A percentile compares a stretch with the other conserved stretches of the same genome.
Evolutionary conservation across 2,329 filamentous ascomycete species (phyloP).

Genomic region (Cryphonectria japonica): DNA sequence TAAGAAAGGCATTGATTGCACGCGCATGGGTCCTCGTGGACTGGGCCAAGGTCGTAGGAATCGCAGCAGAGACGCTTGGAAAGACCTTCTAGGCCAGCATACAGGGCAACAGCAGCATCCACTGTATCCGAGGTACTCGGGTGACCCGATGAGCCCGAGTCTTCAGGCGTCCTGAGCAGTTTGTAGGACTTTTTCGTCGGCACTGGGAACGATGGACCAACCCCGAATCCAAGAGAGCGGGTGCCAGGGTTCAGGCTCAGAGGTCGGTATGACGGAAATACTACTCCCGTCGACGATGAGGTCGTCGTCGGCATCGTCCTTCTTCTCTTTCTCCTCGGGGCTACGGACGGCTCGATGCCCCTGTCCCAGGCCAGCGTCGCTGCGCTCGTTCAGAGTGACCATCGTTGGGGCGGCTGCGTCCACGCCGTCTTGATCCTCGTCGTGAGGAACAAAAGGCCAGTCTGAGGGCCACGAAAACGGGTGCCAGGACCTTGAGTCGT

Average conservation of each 20-base stretch:
- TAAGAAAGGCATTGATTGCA: neutral
- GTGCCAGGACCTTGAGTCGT: constrained; percentile 1
- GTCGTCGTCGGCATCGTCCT: neutral
- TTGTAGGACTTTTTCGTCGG: neutral
- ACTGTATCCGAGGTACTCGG: neutral
- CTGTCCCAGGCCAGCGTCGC: neutral
- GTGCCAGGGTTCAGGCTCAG: neutral
- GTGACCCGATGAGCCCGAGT: neutral
- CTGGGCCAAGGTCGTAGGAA: neutral
- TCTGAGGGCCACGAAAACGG: constrained; percentile 2
- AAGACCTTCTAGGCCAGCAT: neutral
- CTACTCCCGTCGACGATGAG: neutral
- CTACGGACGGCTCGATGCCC: neutral
- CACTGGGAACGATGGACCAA: neutral
- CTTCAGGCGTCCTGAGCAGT: neutral
- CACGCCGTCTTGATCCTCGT: neutral
- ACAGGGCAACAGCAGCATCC: neutral
- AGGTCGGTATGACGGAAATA: neutral
- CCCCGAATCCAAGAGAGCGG: neutral
- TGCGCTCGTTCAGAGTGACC: neutral
- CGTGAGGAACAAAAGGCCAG: constrained; percentile 9
- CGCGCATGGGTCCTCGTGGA: neutral
- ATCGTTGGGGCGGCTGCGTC: neutral
- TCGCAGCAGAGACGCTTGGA: neutral
- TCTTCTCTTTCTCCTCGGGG: neutral